Percentiles rank a stretch among this genome's conserved stretches.
phyloP scores from a whole-genome alignment of 805 yeast genomes.

The Saturnispora kantuleensis region DNA sequence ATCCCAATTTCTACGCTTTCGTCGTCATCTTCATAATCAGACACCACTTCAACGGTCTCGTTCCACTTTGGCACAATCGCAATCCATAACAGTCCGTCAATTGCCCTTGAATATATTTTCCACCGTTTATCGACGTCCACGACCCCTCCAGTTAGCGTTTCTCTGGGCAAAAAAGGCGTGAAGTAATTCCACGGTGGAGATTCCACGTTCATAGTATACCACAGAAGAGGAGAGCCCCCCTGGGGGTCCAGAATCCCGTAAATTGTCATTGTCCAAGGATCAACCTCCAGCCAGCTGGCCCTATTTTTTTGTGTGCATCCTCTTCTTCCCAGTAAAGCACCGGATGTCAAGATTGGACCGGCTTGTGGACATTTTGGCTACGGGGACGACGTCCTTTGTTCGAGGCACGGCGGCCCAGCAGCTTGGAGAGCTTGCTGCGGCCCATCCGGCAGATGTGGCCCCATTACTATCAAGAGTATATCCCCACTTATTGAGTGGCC shows the following conservation, averaged over 20 bases:
- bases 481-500: constrained; percentile 71
- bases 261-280: background rate
- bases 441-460: constrained; percentile 88
- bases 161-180: constrained; percentile 14
- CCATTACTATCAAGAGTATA: constrained; percentile 79
- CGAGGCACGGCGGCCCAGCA: constrained; percentile 97
- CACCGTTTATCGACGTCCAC: constrained; percentile 23
- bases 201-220: constrained; percentile 1
- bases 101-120: constrained; percentile 24
- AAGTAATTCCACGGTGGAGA: constrained; percentile 23
- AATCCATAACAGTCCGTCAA: constrained; percentile 14
- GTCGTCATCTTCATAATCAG: constrained; percentile 25
- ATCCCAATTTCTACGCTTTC: background rate
- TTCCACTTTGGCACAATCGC: constrained; percentile 13
- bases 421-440: constrained; percentile 83
- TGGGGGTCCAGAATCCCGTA: background rate
- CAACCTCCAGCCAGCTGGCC: background rate
- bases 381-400: constrained; percentile 90
- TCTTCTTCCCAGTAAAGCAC: too few relatives aligned
- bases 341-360: constrained; percentile 29
- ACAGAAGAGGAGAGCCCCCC: background rate
- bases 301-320: too few relatives aligned
- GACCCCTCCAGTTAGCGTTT: constrained; percentile 18
- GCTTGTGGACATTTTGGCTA: constrained; percentile 50
- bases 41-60: constrained; percentile 20